phyloP scores from a whole-genome alignment of 768 basidiomycete genomes.

The Glaciozyma antarctica region DNA sequence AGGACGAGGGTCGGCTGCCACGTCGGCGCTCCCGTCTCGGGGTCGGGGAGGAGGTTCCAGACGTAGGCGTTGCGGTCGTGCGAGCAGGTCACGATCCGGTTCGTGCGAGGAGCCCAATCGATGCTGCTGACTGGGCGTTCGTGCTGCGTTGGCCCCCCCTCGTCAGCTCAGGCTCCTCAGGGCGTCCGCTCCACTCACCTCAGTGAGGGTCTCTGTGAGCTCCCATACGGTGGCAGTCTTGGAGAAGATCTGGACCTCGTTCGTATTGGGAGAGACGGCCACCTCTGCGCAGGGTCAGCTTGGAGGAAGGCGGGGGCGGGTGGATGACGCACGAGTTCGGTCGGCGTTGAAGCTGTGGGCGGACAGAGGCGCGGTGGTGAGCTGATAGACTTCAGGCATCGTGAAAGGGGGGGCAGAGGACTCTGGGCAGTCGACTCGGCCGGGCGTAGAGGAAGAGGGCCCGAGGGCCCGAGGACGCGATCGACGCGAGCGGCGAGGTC shows the following conservation, averaged over 20 bases:
- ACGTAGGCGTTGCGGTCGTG: conserved; percentile 99
- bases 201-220: conserved; percentile 62
- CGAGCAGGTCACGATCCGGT: conserved; percentile 96
- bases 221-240: conserved; percentile 61
- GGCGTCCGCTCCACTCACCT: conserved; percentile 51
- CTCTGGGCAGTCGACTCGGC: conserved; percentile 1
- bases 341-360: conserved; percentile 86
- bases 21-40: conserved; percentile 55
- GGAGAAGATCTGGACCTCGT: conserved; percentile 72
- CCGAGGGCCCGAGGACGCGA: too few relatives aligned
- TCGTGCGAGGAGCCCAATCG: conserved; percentile 95
- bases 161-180: not conserved
- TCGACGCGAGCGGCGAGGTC: too few relatives aligned
- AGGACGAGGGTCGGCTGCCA: conserved; percentile 98
- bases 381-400: conserved; percentile 19
- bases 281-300: conserved; percentile 53
- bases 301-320: conserved; percentile 1
- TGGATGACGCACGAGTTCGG: conserved; percentile 53
- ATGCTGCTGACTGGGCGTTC: conserved; percentile 96
- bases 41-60: conserved; percentile 75
- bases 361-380: conserved; percentile 56
- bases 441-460: not conserved
- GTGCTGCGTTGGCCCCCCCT: conserved; percentile 51
- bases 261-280: conserved; percentile 79
- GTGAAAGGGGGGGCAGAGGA: not conserved